Base-by-base conservation (phyloP, 306 rosid genomes). In the Cicer cuneatum region DNA sequence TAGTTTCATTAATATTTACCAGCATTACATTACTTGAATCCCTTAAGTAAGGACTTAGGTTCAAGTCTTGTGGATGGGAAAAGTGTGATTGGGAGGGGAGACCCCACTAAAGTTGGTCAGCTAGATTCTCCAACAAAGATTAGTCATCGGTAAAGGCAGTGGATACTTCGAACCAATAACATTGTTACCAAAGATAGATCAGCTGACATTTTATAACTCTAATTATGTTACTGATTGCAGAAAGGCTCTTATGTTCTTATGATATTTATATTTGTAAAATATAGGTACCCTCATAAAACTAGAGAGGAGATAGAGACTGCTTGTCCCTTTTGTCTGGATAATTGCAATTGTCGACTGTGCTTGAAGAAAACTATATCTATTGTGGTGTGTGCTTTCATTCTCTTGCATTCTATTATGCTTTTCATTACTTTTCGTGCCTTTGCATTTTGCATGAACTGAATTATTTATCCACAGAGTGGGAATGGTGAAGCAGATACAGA, bases 321-420 rank as follows among this genome's bases (percentile, higher is more conserved):
- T 24, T 88, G 92, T 54, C 92, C 92, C 56, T 84, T 82, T 78
- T 88, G 92, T 66, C 63, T 79, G 48, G 80, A 81, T 60, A 79
- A 84, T 77, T 88, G 92, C 84, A 88, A 86, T 75, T 88, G 92
- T 76, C 70, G 92, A 76, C 7, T 84, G 76, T 88, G 92, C 74
- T 79, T 88, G 75, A 84, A 86, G 84, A 80, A 82, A 80, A 73
- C 79, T 75, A 64, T 84, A 82, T 64, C 80, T 40, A 60, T 69
- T 41, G 19, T 77, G 85, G 90, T 86, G 5, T 67, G 85, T 80
- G 69, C 58, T 45, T 64, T 75, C 35, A 21, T 68, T 74, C 52
- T 60, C 69, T 54, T 56, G 79, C 53, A 39, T 46, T 58, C 41
- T 79, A 9, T 62, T 65, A 35, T 71, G 21, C 64, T 62, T 45